phyloP scores from a whole-genome alignment of 495 filamentous ascomycete genomes.

The Hypomontagnella submonticulosa region DNA sequence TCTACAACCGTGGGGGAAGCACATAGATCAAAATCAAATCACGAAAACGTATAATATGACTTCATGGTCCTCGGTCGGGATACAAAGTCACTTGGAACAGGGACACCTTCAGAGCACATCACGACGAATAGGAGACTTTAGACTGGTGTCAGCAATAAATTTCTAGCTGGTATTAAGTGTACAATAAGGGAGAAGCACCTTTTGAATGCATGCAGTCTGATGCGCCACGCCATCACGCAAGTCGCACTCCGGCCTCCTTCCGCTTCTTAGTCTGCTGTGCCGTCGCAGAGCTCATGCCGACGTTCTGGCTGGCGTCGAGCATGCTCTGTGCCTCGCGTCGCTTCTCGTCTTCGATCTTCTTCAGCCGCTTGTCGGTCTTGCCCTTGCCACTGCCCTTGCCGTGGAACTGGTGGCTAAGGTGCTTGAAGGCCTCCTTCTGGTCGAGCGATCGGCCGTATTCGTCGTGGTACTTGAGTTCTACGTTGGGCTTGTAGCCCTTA shows the following conservation, averaged over 20 bases:
- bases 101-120: slow-evolving; percentile 13
- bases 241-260: slow-evolving; percentile 86
- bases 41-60: slow-evolving; percentile 7
- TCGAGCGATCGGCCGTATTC: slow-evolving; percentile 85
- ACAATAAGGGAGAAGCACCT: slow-evolving; percentile 49
- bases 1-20: no score
- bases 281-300: slow-evolving; percentile 83
- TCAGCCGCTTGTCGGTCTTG: slow-evolving; percentile 96
- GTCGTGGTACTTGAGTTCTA: slow-evolving; percentile 90
- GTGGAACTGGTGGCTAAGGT: slow-evolving; percentile 96
- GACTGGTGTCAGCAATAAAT: slow-evolving; percentile 40
- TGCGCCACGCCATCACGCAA: slow-evolving; percentile 63
- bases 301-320: slow-evolving; percentile 82
- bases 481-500: slow-evolving; percentile 86
- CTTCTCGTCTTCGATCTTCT: slow-evolving; percentile 98
- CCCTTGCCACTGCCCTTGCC: slow-evolving; percentile 96
- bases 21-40: slow-evolving; percentile 1
- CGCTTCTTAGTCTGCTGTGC: slow-evolving; percentile 83
- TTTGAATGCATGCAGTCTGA: slow-evolving; percentile 33
- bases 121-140: slow-evolving; percentile 23
- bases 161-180: slow-evolving; percentile 37
- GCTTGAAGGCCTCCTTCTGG: slow-evolving; percentile 92
- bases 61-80: slow-evolving; percentile 4
- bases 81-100: slow-evolving; percentile 5
- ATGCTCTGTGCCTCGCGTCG: slow-evolving; percentile 81